phyloP scores from a whole-genome alignment of 2,329 filamentous ascomycete genomes.

The Exophiala viscosa region DNA sequence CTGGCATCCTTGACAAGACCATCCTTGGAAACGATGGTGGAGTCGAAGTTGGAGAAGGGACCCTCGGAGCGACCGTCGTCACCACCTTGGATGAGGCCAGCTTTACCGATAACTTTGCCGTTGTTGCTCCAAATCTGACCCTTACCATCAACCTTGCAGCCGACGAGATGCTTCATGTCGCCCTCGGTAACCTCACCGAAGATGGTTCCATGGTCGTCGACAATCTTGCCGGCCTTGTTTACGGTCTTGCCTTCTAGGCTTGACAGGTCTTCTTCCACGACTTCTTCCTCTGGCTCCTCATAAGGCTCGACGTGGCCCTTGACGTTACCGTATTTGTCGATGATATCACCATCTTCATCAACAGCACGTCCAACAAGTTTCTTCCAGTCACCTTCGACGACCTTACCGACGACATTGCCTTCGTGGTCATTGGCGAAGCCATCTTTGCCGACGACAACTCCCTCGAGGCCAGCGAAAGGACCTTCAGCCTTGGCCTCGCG shows the following conservation, averaged over 20 bases:
- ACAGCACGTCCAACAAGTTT: slow-evolving; percentile 68
- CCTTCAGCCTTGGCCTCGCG: slow-evolving; percentile 54
- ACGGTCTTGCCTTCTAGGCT: slow-evolving; percentile 59
- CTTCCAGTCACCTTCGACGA: slow-evolving; percentile 69
- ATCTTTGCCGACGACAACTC: slow-evolving; percentile 55
- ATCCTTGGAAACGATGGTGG: slow-evolving; percentile 55
- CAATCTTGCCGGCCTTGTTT: slow-evolving; percentile 62
- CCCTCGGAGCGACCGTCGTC: slow-evolving; percentile 40
- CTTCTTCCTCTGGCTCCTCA: slow-evolving; percentile 46
- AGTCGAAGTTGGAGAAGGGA: slow-evolving; percentile 59
- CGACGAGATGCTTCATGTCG: slow-evolving; percentile 54
- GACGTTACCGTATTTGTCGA: slow-evolving; percentile 68
- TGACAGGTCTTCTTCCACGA: slow-evolving; percentile 52
- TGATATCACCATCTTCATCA: slow-evolving; percentile 77
- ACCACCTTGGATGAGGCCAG: slow-evolving; percentile 54
- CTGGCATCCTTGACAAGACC: slow-evolving; percentile 53
- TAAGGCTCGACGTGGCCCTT: slow-evolving; percentile 59
- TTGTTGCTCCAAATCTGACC: slow-evolving; percentile 63
- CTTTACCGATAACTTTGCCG: slow-evolving; percentile 58
- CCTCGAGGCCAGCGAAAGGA: slow-evolving; percentile 56
- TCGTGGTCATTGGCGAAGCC: slow-evolving; percentile 69
- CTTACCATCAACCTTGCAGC: slow-evolving; percentile 60
- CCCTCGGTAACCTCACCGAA: slow-evolving; percentile 57
- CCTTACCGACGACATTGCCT: slow-evolving; percentile 69
- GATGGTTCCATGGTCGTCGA: slow-evolving; percentile 57